A percentile compares a stretch with the other conserved stretches of the same genome.
phyloP scores from a whole-genome alignment of 1,284 basidiomycete species.

The Heterobasidion occidentale region DNA sequence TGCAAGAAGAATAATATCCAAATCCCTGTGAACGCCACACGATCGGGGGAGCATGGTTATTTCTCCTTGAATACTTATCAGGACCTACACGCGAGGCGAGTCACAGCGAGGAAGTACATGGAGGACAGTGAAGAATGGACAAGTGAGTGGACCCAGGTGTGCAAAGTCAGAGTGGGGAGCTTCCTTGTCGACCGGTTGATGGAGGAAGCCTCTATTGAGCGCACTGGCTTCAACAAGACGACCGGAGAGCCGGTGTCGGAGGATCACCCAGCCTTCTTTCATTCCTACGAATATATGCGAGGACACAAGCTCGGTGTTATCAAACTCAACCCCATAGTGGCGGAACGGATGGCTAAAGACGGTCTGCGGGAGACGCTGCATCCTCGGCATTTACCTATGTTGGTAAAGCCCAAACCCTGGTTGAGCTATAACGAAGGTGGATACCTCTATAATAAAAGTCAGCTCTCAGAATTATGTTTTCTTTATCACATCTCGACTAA shows the following conservation, averaged over 20 bases:
- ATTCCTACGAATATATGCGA: constrained; percentile 89
- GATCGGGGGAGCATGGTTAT: constrained; percentile 34
- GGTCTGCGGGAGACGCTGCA: constrained; percentile 73
- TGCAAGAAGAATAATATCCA: constrained; percentile 61
- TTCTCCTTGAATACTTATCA: constrained; percentile 53
- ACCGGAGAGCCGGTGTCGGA: constrained; percentile 62
- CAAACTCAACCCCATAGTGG: constrained; percentile 78
- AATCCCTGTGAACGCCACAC: constrained; percentile 30
- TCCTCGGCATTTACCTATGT: constrained; percentile 94
- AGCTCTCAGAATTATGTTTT: constrained; percentile 15
- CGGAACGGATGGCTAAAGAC: constrained; percentile 76
- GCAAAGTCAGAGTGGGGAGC: constrained; percentile 76
- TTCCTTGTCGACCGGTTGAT: constrained; percentile 82
- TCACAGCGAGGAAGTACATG: constrained; percentile 59
- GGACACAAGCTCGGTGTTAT: constrained; percentile 91
- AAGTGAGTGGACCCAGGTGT: constrained; percentile 74
- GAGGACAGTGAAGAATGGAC: constrained; percentile 65
- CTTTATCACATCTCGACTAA: not conserved
- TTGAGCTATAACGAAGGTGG: constrained; percentile 73
- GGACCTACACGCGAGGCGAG: constrained; percentile 47
- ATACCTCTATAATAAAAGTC: constrained; percentile 76
- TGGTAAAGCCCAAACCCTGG: constrained; percentile 90
- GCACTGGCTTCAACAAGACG: constrained; percentile 47
- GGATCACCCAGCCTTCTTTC: constrained; percentile 86
- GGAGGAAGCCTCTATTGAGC: constrained; percentile 75